Conservation (phyloP, 2,329 filamentous ascomycete species). For the Xylogone sp. region DNA sequence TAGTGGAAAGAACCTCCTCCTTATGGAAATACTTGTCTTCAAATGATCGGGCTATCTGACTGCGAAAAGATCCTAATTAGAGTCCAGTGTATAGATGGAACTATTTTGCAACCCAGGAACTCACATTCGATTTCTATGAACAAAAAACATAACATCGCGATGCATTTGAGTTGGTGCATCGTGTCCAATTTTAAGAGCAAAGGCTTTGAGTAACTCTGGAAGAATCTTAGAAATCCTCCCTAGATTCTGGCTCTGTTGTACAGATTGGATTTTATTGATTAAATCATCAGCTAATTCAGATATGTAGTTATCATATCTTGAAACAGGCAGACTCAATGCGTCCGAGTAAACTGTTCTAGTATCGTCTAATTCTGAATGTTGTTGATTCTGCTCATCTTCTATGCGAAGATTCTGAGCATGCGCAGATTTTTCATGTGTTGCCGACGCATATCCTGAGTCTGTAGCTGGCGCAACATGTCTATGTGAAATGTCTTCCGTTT, state of each 20-base stretch:
- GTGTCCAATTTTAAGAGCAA: slow-evolving; percentile 10
- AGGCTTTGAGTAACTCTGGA: slow-evolving; percentile 9
- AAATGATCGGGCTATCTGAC: not conserved
- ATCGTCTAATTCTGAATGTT: not conserved
- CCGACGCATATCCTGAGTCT: not conserved
- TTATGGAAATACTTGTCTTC: not conserved
- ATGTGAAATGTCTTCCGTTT: not conserved
- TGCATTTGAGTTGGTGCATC: slow-evolving; percentile 4
- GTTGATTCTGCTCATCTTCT: not conserved
- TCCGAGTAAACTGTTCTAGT: not conserved
- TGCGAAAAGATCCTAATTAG: not conserved
- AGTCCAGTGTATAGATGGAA: not conserved
- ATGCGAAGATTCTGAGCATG: not conserved
- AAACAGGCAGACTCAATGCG: not conserved
- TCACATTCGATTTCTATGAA: slow-evolving; percentile 5
- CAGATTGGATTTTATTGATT: not conserved
- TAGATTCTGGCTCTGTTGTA: not conserved
- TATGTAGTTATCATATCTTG: not conserved
- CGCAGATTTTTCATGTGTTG: not conserved
- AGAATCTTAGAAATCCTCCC: not conserved
- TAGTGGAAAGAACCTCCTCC: not conserved
- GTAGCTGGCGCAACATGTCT: not conserved
- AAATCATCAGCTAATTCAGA: not conserved
- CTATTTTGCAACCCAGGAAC: not conserved
- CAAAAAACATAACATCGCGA: slow-evolving; percentile 6